phyloP scores from a whole-genome alignment of 2,329 filamentous ascomycete genomes.

The Sphaerulina populicola region DNA sequence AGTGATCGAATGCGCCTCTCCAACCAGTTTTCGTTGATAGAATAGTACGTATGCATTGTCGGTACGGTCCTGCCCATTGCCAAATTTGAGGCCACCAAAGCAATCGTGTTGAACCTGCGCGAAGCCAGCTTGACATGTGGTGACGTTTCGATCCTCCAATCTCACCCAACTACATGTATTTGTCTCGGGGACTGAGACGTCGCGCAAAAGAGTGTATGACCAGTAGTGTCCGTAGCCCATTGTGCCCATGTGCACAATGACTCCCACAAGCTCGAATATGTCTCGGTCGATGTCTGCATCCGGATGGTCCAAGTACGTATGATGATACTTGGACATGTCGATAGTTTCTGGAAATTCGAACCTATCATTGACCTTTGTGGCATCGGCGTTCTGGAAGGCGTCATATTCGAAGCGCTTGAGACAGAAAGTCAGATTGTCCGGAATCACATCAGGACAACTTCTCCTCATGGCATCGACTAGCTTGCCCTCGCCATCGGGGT shows the following conservation, averaged over 20 bases:
- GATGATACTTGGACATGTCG: slow-evolving; percentile 81
- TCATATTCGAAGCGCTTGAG: slow-evolving; percentile 84
- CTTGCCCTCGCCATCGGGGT: slow-evolving; percentile 48
- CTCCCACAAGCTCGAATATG: slow-evolving; percentile 84
- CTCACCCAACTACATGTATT: slow-evolving; percentile 61
- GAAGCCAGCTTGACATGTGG: slow-evolving; percentile 58
- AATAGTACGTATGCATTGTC: slow-evolving; percentile 95
- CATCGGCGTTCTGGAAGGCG: slow-evolving; percentile 58
- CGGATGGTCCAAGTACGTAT: slow-evolving; percentile 68
- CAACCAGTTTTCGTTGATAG: slow-evolving; percentile 54
- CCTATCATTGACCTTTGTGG: slow-evolving; percentile 81
- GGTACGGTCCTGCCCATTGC: slow-evolving; percentile 50
- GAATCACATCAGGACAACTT: slow-evolving; percentile 83
- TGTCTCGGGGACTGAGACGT: slow-evolving; percentile 41
- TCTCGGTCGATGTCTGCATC: slow-evolving; percentile 54
- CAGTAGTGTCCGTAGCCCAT: slow-evolving; percentile 96
- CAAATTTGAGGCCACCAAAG: slow-evolving; percentile 48
- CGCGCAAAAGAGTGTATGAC: slow-evolving; percentile 78
- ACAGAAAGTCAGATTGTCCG: slow-evolving; percentile 91
- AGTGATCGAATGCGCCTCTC: slow-evolving; percentile 14
- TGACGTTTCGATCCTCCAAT: slow-evolving; percentile 86
- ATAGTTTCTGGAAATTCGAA: slow-evolving; percentile 80
- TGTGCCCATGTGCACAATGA: slow-evolving; percentile 86
- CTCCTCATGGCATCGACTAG: slow-evolving; percentile 78
- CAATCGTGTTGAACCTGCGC: slow-evolving; percentile 64